Conservation (phyloP, 2,329 filamentous ascomycete genomes). For the Alternaria sp. region DNA sequence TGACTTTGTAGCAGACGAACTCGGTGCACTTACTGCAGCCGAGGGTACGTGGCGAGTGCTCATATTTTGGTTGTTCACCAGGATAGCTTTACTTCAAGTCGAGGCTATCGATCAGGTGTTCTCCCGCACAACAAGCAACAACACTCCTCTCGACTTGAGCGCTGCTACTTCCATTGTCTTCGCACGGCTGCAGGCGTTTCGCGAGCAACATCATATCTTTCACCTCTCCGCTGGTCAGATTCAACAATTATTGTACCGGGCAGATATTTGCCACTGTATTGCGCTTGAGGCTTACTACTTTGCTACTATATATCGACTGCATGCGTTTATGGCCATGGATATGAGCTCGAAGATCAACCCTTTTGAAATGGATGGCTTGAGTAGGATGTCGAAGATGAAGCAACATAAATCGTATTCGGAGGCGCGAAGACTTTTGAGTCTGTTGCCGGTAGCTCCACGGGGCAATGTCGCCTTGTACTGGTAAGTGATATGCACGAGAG, state of each 20-base stretch:
- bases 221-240: conserved; percentile 23
- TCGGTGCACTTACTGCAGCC: conserved; percentile 29
- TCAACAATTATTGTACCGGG: conserved; percentile 34
- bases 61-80: conserved; percentile 28
- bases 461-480: conserved; percentile 34
- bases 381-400: conserved; percentile 20
- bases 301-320: conserved; percentile 31
- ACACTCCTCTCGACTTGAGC: conserved; percentile 9
- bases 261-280: conserved; percentile 33
- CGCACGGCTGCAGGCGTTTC: conserved; percentile 21
- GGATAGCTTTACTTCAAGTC: conserved; percentile 32
- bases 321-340: conserved; percentile 25
- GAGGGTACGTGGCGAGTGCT: conserved; percentile 34
- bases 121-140: conserved; percentile 13
- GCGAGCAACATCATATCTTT: conserved; percentile 32
- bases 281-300: conserved; percentile 36
- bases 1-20: conserved; percentile 20
- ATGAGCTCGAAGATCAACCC: conserved; percentile 28
- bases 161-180: conserved; percentile 15
- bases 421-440: conserved; percentile 27
- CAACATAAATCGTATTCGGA: conserved; percentile 25
- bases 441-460: conserved; percentile 27
- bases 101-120: conserved; percentile 35
- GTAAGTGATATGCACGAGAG: conserved; percentile 11
- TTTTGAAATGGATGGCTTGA: conserved; percentile 26